phyloP scores from a whole-genome alignment of 2,329 filamentous ascomycete species.

The Amylocarpus encephaloides region DNA sequence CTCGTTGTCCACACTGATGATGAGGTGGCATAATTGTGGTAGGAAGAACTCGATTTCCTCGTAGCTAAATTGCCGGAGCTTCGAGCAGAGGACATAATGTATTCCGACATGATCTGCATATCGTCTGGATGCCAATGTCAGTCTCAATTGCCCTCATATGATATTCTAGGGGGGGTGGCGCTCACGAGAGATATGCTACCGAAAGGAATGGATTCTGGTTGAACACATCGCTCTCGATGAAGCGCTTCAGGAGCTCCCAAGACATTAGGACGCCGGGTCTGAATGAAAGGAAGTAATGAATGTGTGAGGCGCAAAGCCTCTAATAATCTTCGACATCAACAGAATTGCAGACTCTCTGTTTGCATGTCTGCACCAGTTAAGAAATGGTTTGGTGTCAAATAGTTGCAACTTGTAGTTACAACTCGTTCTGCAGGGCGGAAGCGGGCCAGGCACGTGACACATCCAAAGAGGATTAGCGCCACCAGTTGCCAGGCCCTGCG shows the following conservation, averaged over 20 bases:
- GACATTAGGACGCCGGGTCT: constrained; percentile 44
- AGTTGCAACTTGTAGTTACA: too few relatives aligned
- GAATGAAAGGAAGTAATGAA: constrained; percentile 13
- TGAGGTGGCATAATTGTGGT: constrained; percentile 78
- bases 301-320: constrained; percentile 30
- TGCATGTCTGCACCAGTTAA: constrained; percentile 23
- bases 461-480: too few relatives aligned
- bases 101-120: constrained; percentile 88
- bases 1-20: constrained; percentile 84
- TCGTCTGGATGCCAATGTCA: constrained; percentile 47
- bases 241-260: constrained; percentile 84
- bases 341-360: constrained; percentile 10
- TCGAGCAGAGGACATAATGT: constrained; percentile 82
- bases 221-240: constrained; percentile 91
- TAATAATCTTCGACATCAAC: constrained; percentile 31
- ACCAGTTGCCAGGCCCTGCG: too few relatives aligned
- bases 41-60: constrained; percentile 92
- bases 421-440: too few relatives aligned
- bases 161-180: constrained; percentile 16
- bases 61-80: constrained; percentile 82
- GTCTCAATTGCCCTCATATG: constrained; percentile 2
- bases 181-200: constrained; percentile 78
- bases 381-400: neutral
- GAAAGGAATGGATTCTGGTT: constrained; percentile 85
- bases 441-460: too few relatives aligned